A percentile compares a stretch with the other conserved stretches of the same genome.
phyloP scores from a whole-genome alignment of 805 yeast species.

The Tetrapisispora arboricola region DNA sequence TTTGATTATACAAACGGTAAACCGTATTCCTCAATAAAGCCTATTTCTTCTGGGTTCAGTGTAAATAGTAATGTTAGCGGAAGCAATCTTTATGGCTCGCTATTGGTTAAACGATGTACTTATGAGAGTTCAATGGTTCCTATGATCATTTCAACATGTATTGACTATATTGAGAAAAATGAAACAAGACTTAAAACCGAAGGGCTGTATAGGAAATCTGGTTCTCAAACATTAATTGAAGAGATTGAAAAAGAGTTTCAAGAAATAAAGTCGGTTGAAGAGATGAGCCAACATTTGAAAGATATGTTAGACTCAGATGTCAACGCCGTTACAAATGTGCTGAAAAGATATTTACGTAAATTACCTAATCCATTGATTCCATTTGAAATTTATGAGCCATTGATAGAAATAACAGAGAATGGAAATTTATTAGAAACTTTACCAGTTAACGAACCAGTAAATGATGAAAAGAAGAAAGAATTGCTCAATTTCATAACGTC shows the following conservation, averaged over 20 bases:
- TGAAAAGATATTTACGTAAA: slow-evolving; percentile 78
- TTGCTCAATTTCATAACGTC: slow-evolving; percentile 18
- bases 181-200: slow-evolving; percentile 55
- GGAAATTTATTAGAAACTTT: slow-evolving; percentile 13
- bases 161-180: slow-evolving; percentile 64
- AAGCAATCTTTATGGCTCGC: slow-evolving; percentile 23
- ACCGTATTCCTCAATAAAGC: not conserved
- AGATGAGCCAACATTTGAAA: slow-evolving; percentile 30
- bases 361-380: slow-evolving; percentile 81
- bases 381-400: slow-evolving; percentile 53
- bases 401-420: slow-evolving; percentile 43
- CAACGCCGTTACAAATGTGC: slow-evolving; percentile 74
- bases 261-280: slow-evolving; percentile 21
- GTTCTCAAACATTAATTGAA: slow-evolving; percentile 47
- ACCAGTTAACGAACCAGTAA: slow-evolving; percentile 15
- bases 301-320: slow-evolving; percentile 50
- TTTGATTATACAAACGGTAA: not conserved
- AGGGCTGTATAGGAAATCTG: slow-evolving; percentile 87
- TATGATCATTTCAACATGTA: slow-evolving; percentile 56
- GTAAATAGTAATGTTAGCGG: not conserved
- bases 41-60: not conserved
- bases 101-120: slow-evolving; percentile 53
- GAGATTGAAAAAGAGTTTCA: slow-evolving; percentile 20
- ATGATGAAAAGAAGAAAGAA: slow-evolving; percentile 1
- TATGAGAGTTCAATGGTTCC: slow-evolving; percentile 61